These are phyloP conservation scores for Anisodus tanguticus DNA, from an alignment of 257 asterid genomes.

Conservation along the genomic window DNA sequence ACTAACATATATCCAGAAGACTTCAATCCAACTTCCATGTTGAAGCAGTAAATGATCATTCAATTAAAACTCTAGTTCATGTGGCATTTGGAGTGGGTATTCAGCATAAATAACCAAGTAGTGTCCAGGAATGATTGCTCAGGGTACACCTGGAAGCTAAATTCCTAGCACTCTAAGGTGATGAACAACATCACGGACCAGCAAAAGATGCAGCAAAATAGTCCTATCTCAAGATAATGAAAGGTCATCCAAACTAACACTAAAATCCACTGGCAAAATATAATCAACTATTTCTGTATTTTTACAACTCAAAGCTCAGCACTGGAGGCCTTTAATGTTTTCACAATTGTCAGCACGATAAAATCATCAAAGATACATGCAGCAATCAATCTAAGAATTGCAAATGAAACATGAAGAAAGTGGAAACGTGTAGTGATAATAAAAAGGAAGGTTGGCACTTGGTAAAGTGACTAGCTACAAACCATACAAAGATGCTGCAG, in stretches of 20 bases:
- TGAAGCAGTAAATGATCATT: not conserved
- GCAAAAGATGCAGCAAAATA: not conserved
- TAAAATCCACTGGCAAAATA: not conserved
- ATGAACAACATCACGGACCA: conserved; percentile 1
- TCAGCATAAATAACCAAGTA: not conserved
- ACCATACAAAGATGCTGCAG: not conserved
- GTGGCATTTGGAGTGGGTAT: not conserved
- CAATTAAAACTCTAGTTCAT: not conserved
- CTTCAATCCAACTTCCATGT: too few species aligned
- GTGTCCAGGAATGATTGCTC: not conserved
- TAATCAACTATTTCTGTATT: not conserved
- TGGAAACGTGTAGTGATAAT: not conserved
- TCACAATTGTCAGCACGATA: not conserved
- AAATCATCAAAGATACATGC: not conserved
- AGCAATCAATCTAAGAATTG: not conserved
- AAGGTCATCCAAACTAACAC: not conserved
- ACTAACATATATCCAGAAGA: too few species aligned
- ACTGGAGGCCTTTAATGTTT: not conserved
- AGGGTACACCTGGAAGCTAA: not conserved
- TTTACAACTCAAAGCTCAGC: not conserved
- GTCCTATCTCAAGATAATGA: not conserved
- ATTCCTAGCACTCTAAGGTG: not conserved
- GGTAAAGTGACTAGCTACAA: not conserved
- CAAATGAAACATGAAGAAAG: not conserved
- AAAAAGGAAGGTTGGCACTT: not conserved